Base-by-base conservation (phyloP, 176 grass and related monocot species). In the Carex kokanica region DNA sequence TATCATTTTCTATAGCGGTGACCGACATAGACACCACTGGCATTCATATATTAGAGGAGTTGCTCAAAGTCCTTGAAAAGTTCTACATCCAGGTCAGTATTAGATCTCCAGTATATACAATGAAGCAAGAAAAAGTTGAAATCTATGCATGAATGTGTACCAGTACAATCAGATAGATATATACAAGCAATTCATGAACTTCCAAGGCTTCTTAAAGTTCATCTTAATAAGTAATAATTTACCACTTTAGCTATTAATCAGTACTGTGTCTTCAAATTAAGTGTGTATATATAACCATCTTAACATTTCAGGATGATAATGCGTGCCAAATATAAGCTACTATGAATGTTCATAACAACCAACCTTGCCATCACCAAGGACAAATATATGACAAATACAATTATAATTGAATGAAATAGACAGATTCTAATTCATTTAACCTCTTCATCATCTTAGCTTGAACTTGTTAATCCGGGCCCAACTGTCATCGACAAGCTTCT, bases 21-120 rank as follows among this genome's bases (percentile, higher is more conserved):
- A 94, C 80, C 18, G 87, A 94, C 66, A 94, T 94, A 8, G 92
- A 94, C 41, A 91, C 92, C 14, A 94, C 83, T 4, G 92, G 89
- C 78, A 87, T 91, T 36, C 92, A 94, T 16, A 84, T 85, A 31
- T 87, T 94, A 16, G 92, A 91, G 66, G 89, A 87, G 17, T 70
- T 94, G 78, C 6, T 88, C 2, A 89, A 56, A 81, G 57, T 41
- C 41, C 89, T 94, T 29, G 72, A 87, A 85, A 94, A 94, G 67
- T 84, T 83, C 8, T 32, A 74, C 41, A 84, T 94, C 81, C 82
- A 94, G 92, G 92, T 94, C 66, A 86, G 81, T 57, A 34, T 8
- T 36, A 47, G 69, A 58, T 27, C 53, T 74, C 16, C 18, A 58
- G 56, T 18, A 6, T 45, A 41, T 41, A 14, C 2, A 41, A 20